Evolutionary conservation across 1,284 basidiomycete genomes (phyloP).

Genomic region (Apiotrichum montevideense): DNA sequence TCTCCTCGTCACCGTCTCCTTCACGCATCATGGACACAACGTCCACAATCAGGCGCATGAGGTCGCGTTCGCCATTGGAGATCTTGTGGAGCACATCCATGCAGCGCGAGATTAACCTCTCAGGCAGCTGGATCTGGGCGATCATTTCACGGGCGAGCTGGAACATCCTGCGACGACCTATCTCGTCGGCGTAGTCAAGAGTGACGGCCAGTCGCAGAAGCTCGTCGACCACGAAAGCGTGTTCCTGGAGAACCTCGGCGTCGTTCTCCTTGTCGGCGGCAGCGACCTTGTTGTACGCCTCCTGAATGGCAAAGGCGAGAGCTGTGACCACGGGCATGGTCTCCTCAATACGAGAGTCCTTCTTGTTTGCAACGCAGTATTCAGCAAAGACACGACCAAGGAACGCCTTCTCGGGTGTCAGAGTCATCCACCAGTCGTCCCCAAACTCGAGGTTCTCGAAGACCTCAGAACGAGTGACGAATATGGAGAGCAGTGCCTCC

Average conservation of each 20-base stretch:
- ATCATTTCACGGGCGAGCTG: constrained; percentile 83
- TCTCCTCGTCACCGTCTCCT: constrained; percentile 50
- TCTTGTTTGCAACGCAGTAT: constrained; percentile 62
- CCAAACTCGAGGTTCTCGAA: constrained; percentile 65
- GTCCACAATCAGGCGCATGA: constrained; percentile 91
- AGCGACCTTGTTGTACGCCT: constrained; percentile 67
- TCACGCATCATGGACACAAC: constrained; percentile 75
- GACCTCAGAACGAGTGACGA: constrained; percentile 57
- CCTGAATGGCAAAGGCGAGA: constrained; percentile 78
- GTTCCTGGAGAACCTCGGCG: constrained; percentile 51
- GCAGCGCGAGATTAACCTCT: constrained; percentile 68
- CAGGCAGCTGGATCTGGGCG: constrained; percentile 70
- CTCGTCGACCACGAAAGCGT: constrained; percentile 72
- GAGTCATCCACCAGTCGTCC: constrained; percentile 63
- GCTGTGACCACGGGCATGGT: constrained; percentile 82
- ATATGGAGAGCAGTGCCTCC: constrained; percentile 60
- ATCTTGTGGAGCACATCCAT: constrained; percentile 83
- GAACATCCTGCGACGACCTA: constrained; percentile 88
- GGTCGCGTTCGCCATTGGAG: constrained; percentile 76
- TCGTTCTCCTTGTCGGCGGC: constrained; percentile 44
- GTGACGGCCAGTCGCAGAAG: constrained; percentile 73
- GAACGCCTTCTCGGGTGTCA: constrained; percentile 77
- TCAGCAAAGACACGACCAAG: constrained; percentile 79
- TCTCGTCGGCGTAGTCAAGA: constrained; percentile 90
- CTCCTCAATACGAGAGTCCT: constrained; percentile 64